A percentile compares a stretch with the other conserved stretches of the same genome.
Evolutionary conservation across 139 green algal genomes (phyloP).

Genomic region (Chlamydomonas urium): DNA sequence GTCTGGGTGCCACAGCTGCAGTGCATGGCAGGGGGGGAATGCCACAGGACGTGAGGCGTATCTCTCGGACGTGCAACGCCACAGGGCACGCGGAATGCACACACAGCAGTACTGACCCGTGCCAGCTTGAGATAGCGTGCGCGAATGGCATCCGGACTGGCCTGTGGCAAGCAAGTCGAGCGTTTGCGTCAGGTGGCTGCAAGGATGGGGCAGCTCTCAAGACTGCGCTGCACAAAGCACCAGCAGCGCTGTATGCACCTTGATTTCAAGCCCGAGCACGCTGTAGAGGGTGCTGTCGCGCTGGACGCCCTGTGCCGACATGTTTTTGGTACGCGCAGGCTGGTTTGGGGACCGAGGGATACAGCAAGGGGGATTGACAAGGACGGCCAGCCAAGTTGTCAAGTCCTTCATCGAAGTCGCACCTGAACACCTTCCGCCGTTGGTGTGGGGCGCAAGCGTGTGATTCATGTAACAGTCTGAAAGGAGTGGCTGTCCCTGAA

Average conservation of each 20-base stretch:
- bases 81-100: background rate
- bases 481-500: too few species aligned
- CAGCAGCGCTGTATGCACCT: background rate
- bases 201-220: background rate
- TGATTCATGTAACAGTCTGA: too few species aligned
- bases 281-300: slow-evolving; percentile 10
- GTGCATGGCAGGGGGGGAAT: background rate
- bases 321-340: too few species aligned
- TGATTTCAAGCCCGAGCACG: slow-evolving; percentile 6
- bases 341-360: too few species aligned
- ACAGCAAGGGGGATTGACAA: too few species aligned
- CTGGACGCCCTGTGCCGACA: too few species aligned
- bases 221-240: background rate
- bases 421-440: too few species aligned
- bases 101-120: background rate
- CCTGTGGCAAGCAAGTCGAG: background rate
- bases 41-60: too few species aligned
- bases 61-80: background rate
- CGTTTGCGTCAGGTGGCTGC: background rate
- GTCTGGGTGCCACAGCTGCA: slow-evolving; percentile 6
- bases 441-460: too few species aligned
- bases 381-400: too few species aligned
- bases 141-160: background rate
- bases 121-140: slow-evolving; percentile 4
- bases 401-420: too few species aligned